Base-by-base conservation (phyloP, 1,284 basidiomycete genomes). In the Ceratobasidium sp. region DNA sequence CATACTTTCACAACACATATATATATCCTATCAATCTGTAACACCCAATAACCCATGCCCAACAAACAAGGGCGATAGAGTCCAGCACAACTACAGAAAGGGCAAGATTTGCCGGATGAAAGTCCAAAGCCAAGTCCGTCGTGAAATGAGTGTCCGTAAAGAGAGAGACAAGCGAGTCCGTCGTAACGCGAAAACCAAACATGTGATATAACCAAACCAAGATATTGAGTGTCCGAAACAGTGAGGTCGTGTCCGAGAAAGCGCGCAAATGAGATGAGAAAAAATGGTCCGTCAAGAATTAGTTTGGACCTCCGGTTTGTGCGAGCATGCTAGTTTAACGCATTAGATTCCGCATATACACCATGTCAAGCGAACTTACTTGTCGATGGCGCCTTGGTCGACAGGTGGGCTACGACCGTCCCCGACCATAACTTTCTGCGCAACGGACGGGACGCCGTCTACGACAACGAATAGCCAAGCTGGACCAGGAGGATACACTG, bases 361-460 rank as follows among this genome's bases (percentile, higher is more conserved):
- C 24, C 33, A 31, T n/a, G n/a, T n/a, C n/a, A n/a, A 24, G 2
- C 4, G n/a, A 36, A 36, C 63, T 65, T 24, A 76, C 75, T 75
- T 77, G n/a, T 72, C 74, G 17, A 78, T 76, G 27, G 76, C 78
- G 8, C 62, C 77, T 56, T 75, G 45, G 53, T 77, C 76, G 1
- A 78, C 77, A 3, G 76, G 78, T n/a, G 79, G 79, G 5, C 76
- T 74, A 11, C 29, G 51, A 9, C 85, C 85, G 73, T 80, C 82
- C 17, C 87, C 87, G 65, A 88, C 79, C 80, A 87, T 84, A 14
- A 87, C 80, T 76, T 84, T 82, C 57, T 81, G 81, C 22, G 86
- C 87, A 24, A 80, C 77, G 65, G 84, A 85, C 2, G 85, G 85
- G 2, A 88, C 84, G 44, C 86, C 87, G 75, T 87, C 85, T 31